Percentiles rank a stretch among this genome's conserved stretches.
These are phyloP conservation scores for Gautieria morchelliformis DNA, from an alignment of 768 basidiomycete species.

Conservation along the genomic window DNA sequence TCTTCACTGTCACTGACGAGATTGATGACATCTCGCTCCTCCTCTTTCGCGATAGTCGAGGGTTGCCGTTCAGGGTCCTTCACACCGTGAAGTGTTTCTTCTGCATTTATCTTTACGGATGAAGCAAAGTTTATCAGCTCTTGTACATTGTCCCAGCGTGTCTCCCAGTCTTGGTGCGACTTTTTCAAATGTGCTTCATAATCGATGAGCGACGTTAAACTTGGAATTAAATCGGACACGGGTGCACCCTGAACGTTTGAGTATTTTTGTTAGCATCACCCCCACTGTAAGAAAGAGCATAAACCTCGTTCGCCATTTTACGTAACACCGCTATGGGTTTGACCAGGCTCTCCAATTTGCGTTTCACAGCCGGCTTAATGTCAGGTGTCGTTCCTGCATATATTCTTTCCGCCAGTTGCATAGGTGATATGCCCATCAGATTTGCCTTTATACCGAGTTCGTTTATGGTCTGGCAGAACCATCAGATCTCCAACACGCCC, in stretches of 20 bases:
- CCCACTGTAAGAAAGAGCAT: background rate
- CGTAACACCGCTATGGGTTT: slow-evolving; percentile 42
- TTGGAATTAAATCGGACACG: slow-evolving; percentile 55
- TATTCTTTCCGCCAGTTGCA: slow-evolving; percentile 56
- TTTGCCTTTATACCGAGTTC: slow-evolving; percentile 49
- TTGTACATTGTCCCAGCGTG: slow-evolving; percentile 77
- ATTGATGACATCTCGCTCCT: slow-evolving; percentile 14
- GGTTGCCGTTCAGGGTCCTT: background rate
- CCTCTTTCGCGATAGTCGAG: slow-evolving; percentile 11
- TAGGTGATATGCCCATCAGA: slow-evolving; percentile 39
- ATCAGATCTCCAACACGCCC: background rate
- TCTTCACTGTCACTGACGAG: slow-evolving; percentile 11
- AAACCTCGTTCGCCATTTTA: slow-evolving; percentile 44
- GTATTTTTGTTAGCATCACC: background rate
- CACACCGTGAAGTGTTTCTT: slow-evolving; percentile 9
- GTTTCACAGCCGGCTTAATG: slow-evolving; percentile 55
- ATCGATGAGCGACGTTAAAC: slow-evolving; percentile 43
- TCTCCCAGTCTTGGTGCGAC: slow-evolving; percentile 65
- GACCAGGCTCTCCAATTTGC: slow-evolving; percentile 54
- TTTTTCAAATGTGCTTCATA: slow-evolving; percentile 64
- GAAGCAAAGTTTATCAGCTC: slow-evolving; percentile 75
- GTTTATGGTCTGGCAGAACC: slow-evolving; percentile 39
- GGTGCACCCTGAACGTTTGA: slow-evolving; percentile 35
- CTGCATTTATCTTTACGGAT: slow-evolving; percentile 33
- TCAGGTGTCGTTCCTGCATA: slow-evolving; percentile 50